Conservation (phyloP, 768 basidiomycete genomes). For the Russula foetens region DNA sequence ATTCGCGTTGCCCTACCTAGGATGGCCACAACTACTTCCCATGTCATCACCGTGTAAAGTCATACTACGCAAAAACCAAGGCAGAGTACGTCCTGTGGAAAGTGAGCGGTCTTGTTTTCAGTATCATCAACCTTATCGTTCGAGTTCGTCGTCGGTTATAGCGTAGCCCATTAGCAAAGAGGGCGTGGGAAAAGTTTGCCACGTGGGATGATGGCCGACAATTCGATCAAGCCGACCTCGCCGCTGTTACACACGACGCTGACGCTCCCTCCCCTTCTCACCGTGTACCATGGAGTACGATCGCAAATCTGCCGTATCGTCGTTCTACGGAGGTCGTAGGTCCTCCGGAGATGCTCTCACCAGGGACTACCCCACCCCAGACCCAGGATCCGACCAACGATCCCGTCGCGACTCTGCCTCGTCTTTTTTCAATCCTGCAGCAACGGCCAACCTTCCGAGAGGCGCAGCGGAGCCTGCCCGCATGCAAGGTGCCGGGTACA, state of each 20-base stretch:
- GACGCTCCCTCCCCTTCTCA: background rate
- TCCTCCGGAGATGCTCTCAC: conserved; percentile 55
- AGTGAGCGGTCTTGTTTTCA: too few relatives aligned
- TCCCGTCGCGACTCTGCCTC: conserved; percentile 62
- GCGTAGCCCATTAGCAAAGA: too few relatives aligned
- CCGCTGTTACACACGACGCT: conserved; percentile 1
- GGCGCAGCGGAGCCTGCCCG: conserved; percentile 22
- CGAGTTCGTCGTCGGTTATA: too few relatives aligned
- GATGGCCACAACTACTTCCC: too few relatives aligned
- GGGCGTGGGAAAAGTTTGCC: background rate
- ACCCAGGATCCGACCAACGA: conserved; percentile 26
- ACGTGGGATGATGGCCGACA: background rate
- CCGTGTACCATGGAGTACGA: conserved; percentile 54
- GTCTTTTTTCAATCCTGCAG: conserved; percentile 48
- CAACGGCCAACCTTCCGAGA: conserved; percentile 27
- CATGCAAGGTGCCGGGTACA: conserved; percentile 53
- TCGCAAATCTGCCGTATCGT: conserved; percentile 71
- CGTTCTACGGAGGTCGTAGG: conserved; percentile 65
- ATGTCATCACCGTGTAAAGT: too few relatives aligned
- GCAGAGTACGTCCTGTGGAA: too few relatives aligned
- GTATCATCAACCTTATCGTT: too few relatives aligned
- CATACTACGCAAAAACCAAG: too few relatives aligned
- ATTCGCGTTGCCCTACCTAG: too few relatives aligned
- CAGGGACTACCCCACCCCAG: conserved; percentile 36
- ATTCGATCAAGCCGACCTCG: background rate